Base-by-base conservation (phyloP, 1,284 basidiomycete species). In the Moesziomyces sp. region DNA sequence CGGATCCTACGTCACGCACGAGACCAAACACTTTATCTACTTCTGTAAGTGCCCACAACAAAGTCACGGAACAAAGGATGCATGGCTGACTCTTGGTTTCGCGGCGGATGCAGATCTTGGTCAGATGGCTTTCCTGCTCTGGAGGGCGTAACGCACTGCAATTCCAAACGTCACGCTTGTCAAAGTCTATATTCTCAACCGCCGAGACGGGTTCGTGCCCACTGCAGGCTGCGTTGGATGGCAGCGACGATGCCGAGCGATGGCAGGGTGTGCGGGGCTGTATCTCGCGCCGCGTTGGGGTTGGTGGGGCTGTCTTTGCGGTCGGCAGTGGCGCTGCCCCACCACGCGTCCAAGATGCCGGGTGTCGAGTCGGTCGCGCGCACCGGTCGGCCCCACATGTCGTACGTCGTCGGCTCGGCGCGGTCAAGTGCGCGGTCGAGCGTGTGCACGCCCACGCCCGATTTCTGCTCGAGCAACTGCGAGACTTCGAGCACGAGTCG, bases 1-100 rank as follows among this genome's bases (percentile, higher is more conserved):
- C 46, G 94, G 94, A 49, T 94, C 92, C 86, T 97, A 95, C 84
- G 95, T 97, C 49, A 97, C 94, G 33, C 95, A 97, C 83, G 82
- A 84, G 63, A 80, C 79, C 3, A 78, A 81, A 56, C 77, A 84
- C 54, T 84, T 84, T 53, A 82, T 84, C 62, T 83, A 83, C 76
- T 83, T 83, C 58, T 84, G 82, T 84, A n/a, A n/a, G n/a, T n/a
- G n/a, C n/a, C n/a, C n/a, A n/a, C n/a, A n/a, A n/a, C n/a, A n/a
- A n/a, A n/a, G n/a, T n/a, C n/a, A n/a, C n/a, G n/a, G n/a, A n/a
- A n/a, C n/a, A n/a, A n/a, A n/a, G n/a, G n/a, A n/a, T n/a, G n/a
- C n/a, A n/a, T n/a, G n/a, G n/a, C n/a, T n/a, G n/a, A n/a, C n/a
- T n/a, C n/a, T n/a, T n/a, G n/a, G n/a, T n/a, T n/a, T n/a, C n/a